Base-by-base conservation (phyloP, 2,329 filamentous ascomycete genomes). In the Colletotrichum sp. region DNA sequence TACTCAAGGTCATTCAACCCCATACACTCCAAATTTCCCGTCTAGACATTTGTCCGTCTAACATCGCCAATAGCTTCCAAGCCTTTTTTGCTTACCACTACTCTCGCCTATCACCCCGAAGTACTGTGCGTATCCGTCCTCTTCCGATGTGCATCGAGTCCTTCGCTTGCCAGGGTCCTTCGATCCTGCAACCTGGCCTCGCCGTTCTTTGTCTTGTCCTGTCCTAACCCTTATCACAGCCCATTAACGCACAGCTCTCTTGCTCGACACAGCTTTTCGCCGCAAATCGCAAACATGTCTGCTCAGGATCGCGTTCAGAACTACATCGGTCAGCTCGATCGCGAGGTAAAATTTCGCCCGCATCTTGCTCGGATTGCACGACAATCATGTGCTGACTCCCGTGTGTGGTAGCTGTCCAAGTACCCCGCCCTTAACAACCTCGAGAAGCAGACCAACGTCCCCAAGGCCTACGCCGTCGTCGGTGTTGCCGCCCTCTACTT, bases 361-460 rank as follows among this genome's bases (percentile, higher is more conserved):
- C 32, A 39, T 16, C 71, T 28, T 9, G 49, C 8, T 24, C 62
- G 26, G 18, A 57, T 72, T 39, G 59, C 44, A 34, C 39, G 26
- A 21, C 62, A 16, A 75, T 52, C 39, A 26, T 28, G 24, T 24
- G 59, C 59, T 69, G 13, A 62, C 64, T 39, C 68, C 63, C 75
- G 59, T 18, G 26, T 76, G 26, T 26, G 57, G 81, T 85, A 97
- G 95, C 93, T 97, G 80, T 95, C 94, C 86, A 96, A 96, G 87
- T 97, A 97, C 89, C 94, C 94, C 81, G 87, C 90, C 82, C 91
- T 97, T 85, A 94, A 93, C 91, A 95, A 96, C 88, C 91, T 97
- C 82, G 95, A 98, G 92, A 95, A 93, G 90, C 93, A 95, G 86
- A 94, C 93, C 79, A 93, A 91, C 75, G 91, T 97, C 67, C 95